These are phyloP conservation scores for Capsicum chinense DNA, from an alignment of 257 asterid species.

Conservation along the genomic window DNA sequence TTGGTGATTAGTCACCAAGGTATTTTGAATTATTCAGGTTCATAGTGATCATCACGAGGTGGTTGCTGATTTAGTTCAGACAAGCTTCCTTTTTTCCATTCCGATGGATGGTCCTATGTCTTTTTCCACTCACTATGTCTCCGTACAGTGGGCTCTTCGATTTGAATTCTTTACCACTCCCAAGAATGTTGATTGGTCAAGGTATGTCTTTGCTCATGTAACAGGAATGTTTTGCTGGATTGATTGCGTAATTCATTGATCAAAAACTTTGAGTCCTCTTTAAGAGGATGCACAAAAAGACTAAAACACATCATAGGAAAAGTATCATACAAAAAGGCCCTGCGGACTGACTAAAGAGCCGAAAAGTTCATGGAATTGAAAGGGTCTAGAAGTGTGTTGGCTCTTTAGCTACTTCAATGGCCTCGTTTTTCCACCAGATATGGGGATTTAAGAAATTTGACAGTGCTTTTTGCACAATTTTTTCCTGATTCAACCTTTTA, in stretches of 20 bases:
- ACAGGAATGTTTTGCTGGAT: background rate
- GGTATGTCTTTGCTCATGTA: constrained; percentile 50
- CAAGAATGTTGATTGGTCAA: constrained; percentile 76
- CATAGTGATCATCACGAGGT: constrained; percentile 93
- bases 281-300: background rate
- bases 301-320: background rate
- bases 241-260: background rate
- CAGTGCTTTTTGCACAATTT: background rate
- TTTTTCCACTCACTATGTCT: constrained; percentile 78
- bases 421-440: constrained; percentile 6
- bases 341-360: constrained; percentile 6
- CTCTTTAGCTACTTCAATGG: background rate
- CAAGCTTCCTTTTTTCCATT: constrained; percentile 93
- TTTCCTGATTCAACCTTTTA: background rate
- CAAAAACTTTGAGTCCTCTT: background rate
- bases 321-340: background rate
- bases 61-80: constrained; percentile 93
- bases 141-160: constrained; percentile 95
- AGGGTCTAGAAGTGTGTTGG: background rate
- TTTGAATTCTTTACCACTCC: constrained; percentile 94
- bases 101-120: constrained; percentile 98
- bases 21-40: constrained; percentile 53
- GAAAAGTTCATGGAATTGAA: background rate
- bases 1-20: constrained; percentile 25
- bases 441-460: background rate